These are phyloP conservation scores for Cercospora citrullina DNA, from an alignment of 2,329 filamentous ascomycete genomes.

Conservation along the genomic window DNA sequence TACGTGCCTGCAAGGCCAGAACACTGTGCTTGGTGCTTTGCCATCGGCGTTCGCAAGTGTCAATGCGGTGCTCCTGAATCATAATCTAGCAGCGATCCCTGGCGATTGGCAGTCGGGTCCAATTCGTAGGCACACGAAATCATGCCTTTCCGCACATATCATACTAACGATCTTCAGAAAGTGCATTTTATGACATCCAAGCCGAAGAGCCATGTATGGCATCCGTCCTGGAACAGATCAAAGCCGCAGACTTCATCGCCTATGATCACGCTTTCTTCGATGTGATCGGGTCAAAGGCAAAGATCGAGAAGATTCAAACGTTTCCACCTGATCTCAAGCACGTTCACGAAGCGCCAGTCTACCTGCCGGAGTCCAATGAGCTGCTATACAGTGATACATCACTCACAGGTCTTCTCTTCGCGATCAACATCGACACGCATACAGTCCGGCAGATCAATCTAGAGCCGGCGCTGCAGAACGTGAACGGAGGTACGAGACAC, in stretches of 20 bases:
- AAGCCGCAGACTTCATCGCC: constrained; percentile 30
- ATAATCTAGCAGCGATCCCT: constrained; percentile 29
- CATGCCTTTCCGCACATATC: background rate
- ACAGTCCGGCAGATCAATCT: constrained; percentile 26
- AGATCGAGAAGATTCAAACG: constrained; percentile 28
- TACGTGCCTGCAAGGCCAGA: constrained; percentile 18
- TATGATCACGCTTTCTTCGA: constrained; percentile 33
- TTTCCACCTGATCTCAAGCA: constrained; percentile 24
- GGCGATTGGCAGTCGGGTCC: constrained; percentile 23
- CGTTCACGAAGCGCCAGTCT: constrained; percentile 35
- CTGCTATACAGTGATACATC: constrained; percentile 34
- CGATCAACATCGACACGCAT: constrained; percentile 29
- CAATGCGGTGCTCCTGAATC: constrained; percentile 23
- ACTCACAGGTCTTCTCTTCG: constrained; percentile 27
- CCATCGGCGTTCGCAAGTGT: constrained; percentile 21
- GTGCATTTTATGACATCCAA: constrained; percentile 24
- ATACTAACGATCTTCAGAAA: constrained; percentile 17
- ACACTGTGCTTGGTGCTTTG: constrained; percentile 18
- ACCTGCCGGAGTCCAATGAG: constrained; percentile 30
- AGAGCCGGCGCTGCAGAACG: constrained; percentile 26
- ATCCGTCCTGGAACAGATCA: constrained; percentile 19
- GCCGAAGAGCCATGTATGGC: constrained; percentile 22
- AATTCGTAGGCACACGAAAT: constrained; percentile 14
- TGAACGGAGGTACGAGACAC: constrained; percentile 34
- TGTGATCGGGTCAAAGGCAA: constrained; percentile 31